Evolutionary conservation across 1,284 basidiomycete genomes (phyloP), one percentile per base, ranked within the genome.

Genomic region (Nidula niveotomentosa): DNA sequence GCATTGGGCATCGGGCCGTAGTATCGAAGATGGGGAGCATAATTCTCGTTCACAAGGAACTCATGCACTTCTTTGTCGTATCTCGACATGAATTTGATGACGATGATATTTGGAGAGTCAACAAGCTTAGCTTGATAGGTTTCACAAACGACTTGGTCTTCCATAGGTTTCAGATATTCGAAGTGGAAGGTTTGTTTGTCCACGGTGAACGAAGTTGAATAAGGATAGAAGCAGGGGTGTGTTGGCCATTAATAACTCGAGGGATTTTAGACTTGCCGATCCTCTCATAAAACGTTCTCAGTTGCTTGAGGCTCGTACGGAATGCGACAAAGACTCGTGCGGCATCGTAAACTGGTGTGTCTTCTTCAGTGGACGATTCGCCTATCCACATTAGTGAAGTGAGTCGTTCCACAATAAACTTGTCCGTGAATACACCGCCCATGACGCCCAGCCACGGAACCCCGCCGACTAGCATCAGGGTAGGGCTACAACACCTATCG

Each of bases 351-450:
- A 65, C 35, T 36, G 57, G 54, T 6, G 9, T 9, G 18, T 56
- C 57, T 44, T 59, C 51, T 6, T 57, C 44, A n/a, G 55, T 59
- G 1, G 58, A 61, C 5, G 55, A 55, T 7, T 57, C 51, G 17
- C 39, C 58, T 0, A 60, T 44, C 62, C 60, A 67, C 36, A 57
- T 53, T 49, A 61, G 39, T 34, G 65, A 63, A n/a, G 64, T 69
- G 23, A 67, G 47, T 3, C 56, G 52, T 50, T 66, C 62, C 8
- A 66, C 60, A 34, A 67, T 63, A 35, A 62, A 7, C 35, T 56
- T 61, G 54, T 65, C 23, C 2, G 23, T 23, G 23, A 23, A 23
- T 23, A 23, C 23, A 23, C 23, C 23, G 1, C 23, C 23, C 15
- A 66, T 45, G 30, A 67, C 47, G 8, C 12, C 17, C 2, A 67